Evolutionary conservation across 2,329 filamentous ascomycete species (phyloP).

Genomic region (Ploettnerulaceae sp.): DNA sequence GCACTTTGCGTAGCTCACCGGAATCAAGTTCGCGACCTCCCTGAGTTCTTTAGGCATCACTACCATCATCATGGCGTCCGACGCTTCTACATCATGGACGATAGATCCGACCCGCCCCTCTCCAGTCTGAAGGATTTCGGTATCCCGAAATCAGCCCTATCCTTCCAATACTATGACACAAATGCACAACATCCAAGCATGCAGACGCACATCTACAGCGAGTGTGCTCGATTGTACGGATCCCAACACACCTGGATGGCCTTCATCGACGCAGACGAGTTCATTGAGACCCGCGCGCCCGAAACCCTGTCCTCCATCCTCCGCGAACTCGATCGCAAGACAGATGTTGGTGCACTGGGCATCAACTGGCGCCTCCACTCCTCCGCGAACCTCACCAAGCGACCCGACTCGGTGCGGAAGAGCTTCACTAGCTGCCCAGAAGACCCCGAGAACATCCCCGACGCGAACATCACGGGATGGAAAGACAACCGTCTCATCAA

Average conservation of each 20-base stretch:
- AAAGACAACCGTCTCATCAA: slow-evolving; percentile 33
- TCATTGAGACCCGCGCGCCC: slow-evolving; percentile 27
- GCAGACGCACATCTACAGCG: slow-evolving; percentile 22
- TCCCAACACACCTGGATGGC: slow-evolving; percentile 34
- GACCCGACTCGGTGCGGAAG: slow-evolving; percentile 28
- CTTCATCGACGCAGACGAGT: slow-evolving; percentile 33
- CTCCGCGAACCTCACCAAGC: slow-evolving; percentile 28
- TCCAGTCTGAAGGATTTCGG: slow-evolving; percentile 17
- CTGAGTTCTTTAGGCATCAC: slow-evolving; percentile 29
- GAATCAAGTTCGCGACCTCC: slow-evolving; percentile 25
- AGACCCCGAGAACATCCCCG: slow-evolving; percentile 17
- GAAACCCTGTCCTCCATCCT: slow-evolving; percentile 31
- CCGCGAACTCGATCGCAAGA: slow-evolving; percentile 23
- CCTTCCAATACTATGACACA: slow-evolving; percentile 21
- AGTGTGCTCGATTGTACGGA: slow-evolving; percentile 25
- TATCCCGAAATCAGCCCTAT: slow-evolving; percentile 21
- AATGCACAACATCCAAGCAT: slow-evolving; percentile 1
- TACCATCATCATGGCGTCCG: slow-evolving; percentile 28
- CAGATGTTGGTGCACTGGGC: slow-evolving; percentile 30
- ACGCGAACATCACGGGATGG: slow-evolving; percentile 10
- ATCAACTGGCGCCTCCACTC: slow-evolving; percentile 35
- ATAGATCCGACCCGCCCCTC: slow-evolving; percentile 26
- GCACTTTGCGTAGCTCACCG: slow-evolving; percentile 29
- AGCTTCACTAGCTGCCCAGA: slow-evolving; percentile 32
- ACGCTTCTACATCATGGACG: slow-evolving; percentile 32